These are phyloP conservation scores for Auriscalpium microsporum DNA, from an alignment of 768 basidiomycete genomes.

Conservation along the genomic window DNA sequence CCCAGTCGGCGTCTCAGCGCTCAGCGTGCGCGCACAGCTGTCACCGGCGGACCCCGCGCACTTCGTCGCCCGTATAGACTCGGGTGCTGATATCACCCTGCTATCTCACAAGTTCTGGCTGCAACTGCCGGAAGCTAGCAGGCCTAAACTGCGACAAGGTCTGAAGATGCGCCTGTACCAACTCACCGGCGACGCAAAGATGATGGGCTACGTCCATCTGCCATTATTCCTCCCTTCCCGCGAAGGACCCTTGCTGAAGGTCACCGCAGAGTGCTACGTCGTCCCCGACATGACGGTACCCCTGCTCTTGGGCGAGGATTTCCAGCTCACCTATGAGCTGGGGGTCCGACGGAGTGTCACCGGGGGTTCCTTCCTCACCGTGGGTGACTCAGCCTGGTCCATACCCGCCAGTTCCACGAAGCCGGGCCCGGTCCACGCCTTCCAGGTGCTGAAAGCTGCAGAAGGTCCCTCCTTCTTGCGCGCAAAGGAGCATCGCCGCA, in stretches of 20 bases:
- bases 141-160: not conserved
- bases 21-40: not conserved
- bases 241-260: not conserved
- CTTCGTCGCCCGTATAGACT: not conserved
- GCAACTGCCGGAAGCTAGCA: not conserved
- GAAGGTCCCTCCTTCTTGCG: not conserved
- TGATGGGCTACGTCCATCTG: not conserved
- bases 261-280: conserved; percentile 20
- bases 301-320: conserved; percentile 23
- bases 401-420: not conserved
- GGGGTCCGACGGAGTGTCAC: conserved; percentile 5
- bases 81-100: not conserved
- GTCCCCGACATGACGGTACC: conserved; percentile 21
- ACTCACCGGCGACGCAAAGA: no score
- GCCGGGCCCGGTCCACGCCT: not conserved
- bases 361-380: not conserved
- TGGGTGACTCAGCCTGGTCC: not conserved
- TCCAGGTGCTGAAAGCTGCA: not conserved
- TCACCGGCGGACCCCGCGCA: not conserved
- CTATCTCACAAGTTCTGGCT: not conserved
- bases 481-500: not conserved
- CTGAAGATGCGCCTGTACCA: not conserved
- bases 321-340: conserved; percentile 19
- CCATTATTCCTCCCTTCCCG: not conserved
- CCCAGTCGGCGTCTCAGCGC: not conserved